Base-by-base conservation (phyloP, 2,329 filamentous ascomycete genomes). In the Neonectria coccinea region DNA sequence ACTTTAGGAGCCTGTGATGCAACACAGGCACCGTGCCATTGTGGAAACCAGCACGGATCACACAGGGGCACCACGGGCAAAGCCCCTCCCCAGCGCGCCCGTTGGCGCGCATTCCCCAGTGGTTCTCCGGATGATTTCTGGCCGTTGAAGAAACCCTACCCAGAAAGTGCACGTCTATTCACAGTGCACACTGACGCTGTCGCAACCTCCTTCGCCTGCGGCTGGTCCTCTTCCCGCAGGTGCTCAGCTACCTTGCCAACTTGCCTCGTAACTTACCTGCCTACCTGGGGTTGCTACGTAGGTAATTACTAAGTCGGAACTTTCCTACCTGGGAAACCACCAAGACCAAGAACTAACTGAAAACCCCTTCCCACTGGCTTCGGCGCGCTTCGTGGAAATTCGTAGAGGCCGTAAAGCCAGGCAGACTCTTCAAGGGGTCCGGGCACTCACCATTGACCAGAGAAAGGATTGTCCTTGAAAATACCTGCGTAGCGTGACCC, bases 1-100 rank as follows among this genome's bases (percentile, higher is more conserved):
- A 69, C 69, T 70, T 72, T 71, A 65, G 71, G 68, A 70, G 67
- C 25, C 60, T 52, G 54, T 67, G 67, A 73, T 73, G 70, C 69
- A 68, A 73, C 71, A 51, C 16, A 59, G 41, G 50, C 31, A 70
- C 71, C 66, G 71, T 73, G 62, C 22, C 27, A 33, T n/a, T 33
- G 5, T 36, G 48, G 27, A 7, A 22, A 22, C 18, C 29, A 41
- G 53, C 59, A 62, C 59, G 59, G 59, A 62, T 56, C 59, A 31
- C 51, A 36, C 57, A 50, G 57, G 14, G 36, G 14, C 36, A 39
- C 25, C 29, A 39, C 52, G 18, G 39, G 31, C 56, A 52, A 27
- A 22, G 22, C 22, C 22, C 57, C 57, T 20, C 12, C 33, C 33
- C 33, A 48, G 31, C 18, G 39, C 47, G 27, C 29, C 57, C 41